Evolutionary conservation across 495 filamentous ascomycete genomes (phyloP).

Genomic region (Evansstolkia leycettana): DNA sequence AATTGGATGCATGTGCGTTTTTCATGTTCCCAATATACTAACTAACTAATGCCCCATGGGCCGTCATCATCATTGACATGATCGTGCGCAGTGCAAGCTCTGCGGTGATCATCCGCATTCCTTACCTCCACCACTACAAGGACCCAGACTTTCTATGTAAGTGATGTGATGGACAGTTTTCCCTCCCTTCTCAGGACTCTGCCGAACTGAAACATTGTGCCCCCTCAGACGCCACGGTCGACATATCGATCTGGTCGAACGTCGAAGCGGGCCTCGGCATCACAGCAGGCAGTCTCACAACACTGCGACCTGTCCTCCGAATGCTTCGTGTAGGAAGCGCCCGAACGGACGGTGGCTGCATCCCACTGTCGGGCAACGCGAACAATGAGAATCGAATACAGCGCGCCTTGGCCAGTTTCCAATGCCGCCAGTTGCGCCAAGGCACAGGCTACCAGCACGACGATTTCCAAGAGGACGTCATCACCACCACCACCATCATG

Average conservation of each 20-base stretch:
- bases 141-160: constrained; percentile 19
- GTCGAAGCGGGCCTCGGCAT: constrained; percentile 28
- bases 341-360: constrained; percentile 3
- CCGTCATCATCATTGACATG: too few relatives aligned
- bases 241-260: constrained; percentile 29
- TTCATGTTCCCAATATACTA: constrained; percentile 3
- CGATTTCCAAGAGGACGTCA: constrained; percentile 11
- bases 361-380: constrained; percentile 7
- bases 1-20: constrained; percentile 22
- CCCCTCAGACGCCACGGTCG: constrained; percentile 15
- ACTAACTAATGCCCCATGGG: too few relatives aligned
- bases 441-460: constrained; percentile 8
- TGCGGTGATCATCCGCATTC: constrained; percentile 25
- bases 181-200: neutral
- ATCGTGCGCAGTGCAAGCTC: constrained; percentile 15
- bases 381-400: neutral
- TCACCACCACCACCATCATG: constrained; percentile 19
- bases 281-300: constrained; percentile 26
- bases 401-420: too few relatives aligned
- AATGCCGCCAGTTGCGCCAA: constrained; percentile 1
- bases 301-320: constrained; percentile 25
- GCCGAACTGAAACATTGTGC: constrained; percentile 3
- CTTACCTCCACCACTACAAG: constrained; percentile 17
- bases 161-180: constrained; percentile 1
- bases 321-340: constrained; percentile 13